Evolutionary conservation across 2,329 filamentous ascomycete genomes (phyloP).

Genomic region (Trichoderma brevicompactum): DNA sequence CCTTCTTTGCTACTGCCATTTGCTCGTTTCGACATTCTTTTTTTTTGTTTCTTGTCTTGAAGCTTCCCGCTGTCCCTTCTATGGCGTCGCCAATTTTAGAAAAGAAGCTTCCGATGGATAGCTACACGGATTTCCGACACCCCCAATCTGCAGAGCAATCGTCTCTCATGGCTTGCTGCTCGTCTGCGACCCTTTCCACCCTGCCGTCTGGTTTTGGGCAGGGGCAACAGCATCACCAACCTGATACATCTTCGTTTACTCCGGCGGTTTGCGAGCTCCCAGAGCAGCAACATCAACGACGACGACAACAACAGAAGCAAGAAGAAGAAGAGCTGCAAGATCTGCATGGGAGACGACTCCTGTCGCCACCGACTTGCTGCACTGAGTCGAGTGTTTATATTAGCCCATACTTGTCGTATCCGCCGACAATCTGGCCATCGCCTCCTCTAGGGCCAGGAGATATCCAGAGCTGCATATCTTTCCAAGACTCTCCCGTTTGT

Average conservation of each 20-base stretch:
- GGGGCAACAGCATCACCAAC: constrained; percentile 34
- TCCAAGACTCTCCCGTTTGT: constrained; percentile 41
- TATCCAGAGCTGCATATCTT: constrained; percentile 43
- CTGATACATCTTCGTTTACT: constrained; percentile 34
- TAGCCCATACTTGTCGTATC: constrained; percentile 20
- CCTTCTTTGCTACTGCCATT: neutral
- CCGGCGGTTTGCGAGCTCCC: constrained; percentile 28
- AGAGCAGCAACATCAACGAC: neutral
- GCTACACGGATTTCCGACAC: constrained; percentile 41
- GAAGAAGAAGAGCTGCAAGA: neutral
- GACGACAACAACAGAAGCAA: neutral
- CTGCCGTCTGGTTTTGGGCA: constrained; percentile 33
- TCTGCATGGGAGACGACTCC: constrained; percentile 6
- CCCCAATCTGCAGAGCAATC: constrained; percentile 38
- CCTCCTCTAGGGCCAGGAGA: constrained; percentile 46
- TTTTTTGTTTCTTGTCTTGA: neutral
- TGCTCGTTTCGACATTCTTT: neutral
- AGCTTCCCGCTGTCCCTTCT: constrained; percentile 16
- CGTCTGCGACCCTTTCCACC: constrained; percentile 36
- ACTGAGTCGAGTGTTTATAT: constrained; percentile 27
- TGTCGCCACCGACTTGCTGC: constrained; percentile 30
- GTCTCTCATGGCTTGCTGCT: constrained; percentile 36
- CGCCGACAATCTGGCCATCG: constrained; percentile 41
- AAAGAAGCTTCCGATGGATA: constrained; percentile 36
- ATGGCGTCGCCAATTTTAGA: constrained; percentile 41